Conservation (phyloP, 805 yeast species). For the Candida suzukii region DNA sequence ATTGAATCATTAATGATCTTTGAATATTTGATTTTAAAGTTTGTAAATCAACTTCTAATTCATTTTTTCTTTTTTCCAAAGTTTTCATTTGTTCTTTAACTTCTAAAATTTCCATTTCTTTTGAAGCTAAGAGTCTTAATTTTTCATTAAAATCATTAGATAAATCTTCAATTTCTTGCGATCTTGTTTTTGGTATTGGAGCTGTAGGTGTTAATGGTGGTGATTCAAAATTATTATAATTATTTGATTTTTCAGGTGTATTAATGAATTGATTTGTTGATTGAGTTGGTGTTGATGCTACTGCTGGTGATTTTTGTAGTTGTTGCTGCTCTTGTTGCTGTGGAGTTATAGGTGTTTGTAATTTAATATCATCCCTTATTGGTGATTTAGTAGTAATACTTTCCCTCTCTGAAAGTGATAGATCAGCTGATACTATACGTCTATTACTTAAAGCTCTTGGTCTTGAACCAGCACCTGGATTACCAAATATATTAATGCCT, state of each 20-base stretch:
- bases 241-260: conserved; percentile 4
- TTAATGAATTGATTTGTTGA: too few relatives aligned
- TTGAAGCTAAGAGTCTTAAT: conserved; percentile 54
- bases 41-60: conserved; percentile 42
- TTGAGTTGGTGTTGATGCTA: too few relatives aligned
- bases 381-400: conserved; percentile 1
- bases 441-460: neutral
- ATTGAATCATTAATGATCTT: conserved; percentile 35
- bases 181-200: too few relatives aligned
- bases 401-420: neutral
- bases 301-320: too few relatives aligned
- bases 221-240: neutral
- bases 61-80: conserved; percentile 30
- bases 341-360: too few relatives aligned
- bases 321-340: too few relatives aligned
- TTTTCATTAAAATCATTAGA: conserved; percentile 37
- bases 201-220: too few relatives aligned
- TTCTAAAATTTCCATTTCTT: conserved; percentile 63
- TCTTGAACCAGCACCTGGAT: neutral
- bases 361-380: neutral
- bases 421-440: neutral
- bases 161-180: neutral
- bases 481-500: conserved; percentile 22
- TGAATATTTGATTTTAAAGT: conserved; percentile 42
- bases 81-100: conserved; percentile 48